Evolutionary conservation across 2,329 filamentous ascomycete species (phyloP).

Genomic region (Pyrenochaeta sp.): DNA sequence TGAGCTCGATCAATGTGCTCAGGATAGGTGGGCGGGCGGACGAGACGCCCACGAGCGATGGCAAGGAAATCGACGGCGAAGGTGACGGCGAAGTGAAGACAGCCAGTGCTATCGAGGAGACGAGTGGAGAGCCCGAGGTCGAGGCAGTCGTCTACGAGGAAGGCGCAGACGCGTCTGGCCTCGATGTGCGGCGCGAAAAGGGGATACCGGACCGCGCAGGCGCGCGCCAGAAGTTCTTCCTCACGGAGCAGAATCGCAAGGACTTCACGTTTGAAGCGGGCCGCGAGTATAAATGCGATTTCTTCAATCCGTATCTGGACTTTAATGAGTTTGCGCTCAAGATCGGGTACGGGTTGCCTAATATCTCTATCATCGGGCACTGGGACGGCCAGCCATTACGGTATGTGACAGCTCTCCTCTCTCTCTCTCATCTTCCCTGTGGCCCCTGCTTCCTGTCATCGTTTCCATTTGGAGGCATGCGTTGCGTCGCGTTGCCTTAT

Average conservation of each 20-base stretch:
- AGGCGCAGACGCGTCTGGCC: constrained; percentile 56
- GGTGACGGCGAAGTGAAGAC: constrained; percentile 49
- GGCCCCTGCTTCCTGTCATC: constrained; percentile 46
- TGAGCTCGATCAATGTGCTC: constrained; percentile 81
- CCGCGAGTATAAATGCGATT: constrained; percentile 70
- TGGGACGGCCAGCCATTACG: constrained; percentile 81
- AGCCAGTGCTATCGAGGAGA: constrained; percentile 64
- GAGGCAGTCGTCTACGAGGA: constrained; percentile 65
- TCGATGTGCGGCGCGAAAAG: constrained; percentile 48
- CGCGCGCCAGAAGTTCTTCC: constrained; percentile 67
- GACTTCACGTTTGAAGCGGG: constrained; percentile 69
- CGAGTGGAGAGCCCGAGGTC: constrained; percentile 57
- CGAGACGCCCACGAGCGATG: constrained; percentile 32
- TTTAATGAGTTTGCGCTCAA: constrained; percentile 79
- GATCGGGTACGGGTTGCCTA: constrained; percentile 63
- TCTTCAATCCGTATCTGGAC: constrained; percentile 92
- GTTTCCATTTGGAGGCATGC: no score
- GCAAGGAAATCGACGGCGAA: constrained; percentile 37
- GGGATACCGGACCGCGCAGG: constrained; percentile 50
- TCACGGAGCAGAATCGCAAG: constrained; percentile 62
- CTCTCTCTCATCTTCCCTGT: constrained; percentile 25
- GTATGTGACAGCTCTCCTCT: constrained; percentile 53
- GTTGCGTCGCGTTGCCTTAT: no score
- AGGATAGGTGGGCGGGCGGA: constrained; percentile 63
- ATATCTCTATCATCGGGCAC: constrained; percentile 78